Conservation (phyloP, 805 yeast genomes). For the Starmerella tilneyi region DNA sequence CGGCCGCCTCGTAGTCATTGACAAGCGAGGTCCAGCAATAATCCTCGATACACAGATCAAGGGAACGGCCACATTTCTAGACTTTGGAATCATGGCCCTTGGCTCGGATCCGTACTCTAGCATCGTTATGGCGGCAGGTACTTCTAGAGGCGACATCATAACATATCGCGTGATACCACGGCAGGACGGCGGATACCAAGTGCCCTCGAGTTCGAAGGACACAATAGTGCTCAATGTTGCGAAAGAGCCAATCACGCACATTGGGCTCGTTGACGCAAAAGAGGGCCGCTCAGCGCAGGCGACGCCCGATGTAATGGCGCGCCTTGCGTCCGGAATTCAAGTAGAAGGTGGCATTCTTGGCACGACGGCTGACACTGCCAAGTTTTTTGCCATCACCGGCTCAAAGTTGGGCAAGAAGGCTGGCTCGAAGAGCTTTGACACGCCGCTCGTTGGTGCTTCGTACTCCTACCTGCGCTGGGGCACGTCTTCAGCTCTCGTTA, state of each 20-base stretch:
- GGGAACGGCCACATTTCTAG: constrained; percentile 45
- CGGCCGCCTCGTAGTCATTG: constrained; percentile 68
- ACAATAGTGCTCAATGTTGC: constrained; percentile 42
- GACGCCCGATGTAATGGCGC: constrained; percentile 43
- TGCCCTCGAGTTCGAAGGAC: constrained; percentile 36
- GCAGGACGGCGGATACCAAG: constrained; percentile 39
- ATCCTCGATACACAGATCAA: constrained; percentile 36
- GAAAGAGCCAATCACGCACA: constrained; percentile 42
- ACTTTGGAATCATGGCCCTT: constrained; percentile 61
- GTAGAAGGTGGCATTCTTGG: constrained; percentile 55
- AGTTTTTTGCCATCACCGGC: constrained; percentile 51
- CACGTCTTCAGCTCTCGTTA: constrained; percentile 36
- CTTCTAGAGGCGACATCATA: constrained; percentile 59
- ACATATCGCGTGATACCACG: constrained; percentile 58
- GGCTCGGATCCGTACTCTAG: constrained; percentile 62
- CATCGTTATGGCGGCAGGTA: constrained; percentile 65
- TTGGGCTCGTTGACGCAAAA: constrained; percentile 49
- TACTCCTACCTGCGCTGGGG: constrained; percentile 38
- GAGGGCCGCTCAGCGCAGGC: constrained; percentile 62
- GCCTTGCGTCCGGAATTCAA: constrained; percentile 49
- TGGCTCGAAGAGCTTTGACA: constrained; percentile 52
- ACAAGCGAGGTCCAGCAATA: constrained; percentile 63
- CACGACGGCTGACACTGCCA: constrained; percentile 41
- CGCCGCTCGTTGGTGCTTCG: constrained; percentile 43
- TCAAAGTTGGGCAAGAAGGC: constrained; percentile 45